Conservation (phyloP, 345 rosid genomes). For the Salix suchowensis region DNA sequence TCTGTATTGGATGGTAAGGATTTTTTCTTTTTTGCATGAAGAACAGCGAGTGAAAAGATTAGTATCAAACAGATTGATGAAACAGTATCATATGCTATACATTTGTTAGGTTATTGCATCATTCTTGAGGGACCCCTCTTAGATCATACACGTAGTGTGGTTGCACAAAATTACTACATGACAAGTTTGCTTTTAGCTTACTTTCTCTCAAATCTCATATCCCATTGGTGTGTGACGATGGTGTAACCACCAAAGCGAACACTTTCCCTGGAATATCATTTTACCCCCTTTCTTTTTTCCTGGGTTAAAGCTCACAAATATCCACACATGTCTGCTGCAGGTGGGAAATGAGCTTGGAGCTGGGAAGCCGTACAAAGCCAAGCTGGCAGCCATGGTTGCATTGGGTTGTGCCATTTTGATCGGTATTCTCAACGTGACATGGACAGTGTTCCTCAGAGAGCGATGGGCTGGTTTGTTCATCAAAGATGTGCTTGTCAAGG, state of each 20-base stretch:
- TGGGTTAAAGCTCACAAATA: background rate
- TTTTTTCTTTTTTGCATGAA: background rate
- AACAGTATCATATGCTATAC: background rate
- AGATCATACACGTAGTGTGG: slow-evolving; percentile 31
- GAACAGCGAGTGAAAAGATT: background rate
- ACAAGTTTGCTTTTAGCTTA: slow-evolving; percentile 12
- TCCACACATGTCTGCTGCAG: slow-evolving; percentile 26
- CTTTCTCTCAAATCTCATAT: slow-evolving; percentile 15
- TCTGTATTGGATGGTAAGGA: background rate
- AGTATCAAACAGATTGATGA: background rate
- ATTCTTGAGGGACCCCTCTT: slow-evolving; percentile 16
- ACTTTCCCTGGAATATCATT: background rate
- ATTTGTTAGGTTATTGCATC: slow-evolving; percentile 33
- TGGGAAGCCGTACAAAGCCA: slow-evolving; percentile 81
- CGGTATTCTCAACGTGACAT: slow-evolving; percentile 64
- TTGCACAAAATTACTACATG: slow-evolving; percentile 24
- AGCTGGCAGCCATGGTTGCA: slow-evolving; percentile 76
- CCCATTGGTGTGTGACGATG: slow-evolving; percentile 17
- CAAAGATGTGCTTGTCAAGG: slow-evolving; percentile 45
- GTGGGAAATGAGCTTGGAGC: slow-evolving; percentile 99
- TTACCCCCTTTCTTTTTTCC: background rate
- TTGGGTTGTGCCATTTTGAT: slow-evolving; percentile 72
- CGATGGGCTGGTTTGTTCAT: slow-evolving; percentile 85
- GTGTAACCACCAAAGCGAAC: slow-evolving; percentile 17
- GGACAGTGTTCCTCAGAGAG: slow-evolving; percentile 67